These are phyloP conservation scores for Mucor velutinosus DNA, from an alignment of 371 early-diverging fungal genomes.

Conservation along the genomic window DNA sequence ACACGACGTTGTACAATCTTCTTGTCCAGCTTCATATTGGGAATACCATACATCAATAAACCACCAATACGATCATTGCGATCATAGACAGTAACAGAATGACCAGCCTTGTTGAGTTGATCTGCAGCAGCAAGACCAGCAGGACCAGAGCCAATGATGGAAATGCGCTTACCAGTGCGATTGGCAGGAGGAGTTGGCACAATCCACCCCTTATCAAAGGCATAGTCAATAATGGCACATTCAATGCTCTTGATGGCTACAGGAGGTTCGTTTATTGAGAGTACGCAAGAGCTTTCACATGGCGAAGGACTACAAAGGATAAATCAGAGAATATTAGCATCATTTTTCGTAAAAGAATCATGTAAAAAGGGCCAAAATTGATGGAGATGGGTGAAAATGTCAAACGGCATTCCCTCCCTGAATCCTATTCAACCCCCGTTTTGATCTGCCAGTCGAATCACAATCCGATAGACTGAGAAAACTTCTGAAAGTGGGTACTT, in stretches of 20 bases:
- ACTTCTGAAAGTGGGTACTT: slow-evolving; percentile 12
- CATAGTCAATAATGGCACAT: slow-evolving; percentile 94
- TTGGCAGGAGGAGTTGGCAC: slow-evolving; percentile 80
- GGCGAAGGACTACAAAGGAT: slow-evolving; percentile 76
- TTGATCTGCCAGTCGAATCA: neutral
- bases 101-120: slow-evolving; percentile 96
- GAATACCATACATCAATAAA: slow-evolving; percentile 96
- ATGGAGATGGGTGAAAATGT: neutral
- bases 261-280: slow-evolving; percentile 83
- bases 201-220: slow-evolving; percentile 96
- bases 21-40: slow-evolving; percentile 99
- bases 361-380: neutral
- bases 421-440: neutral
- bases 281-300: slow-evolving; percentile 87
- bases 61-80: slow-evolving; percentile 96
- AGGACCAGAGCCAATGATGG: slow-evolving; percentile 95
- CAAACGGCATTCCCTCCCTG: neutral
- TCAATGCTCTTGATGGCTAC: slow-evolving; percentile 97
- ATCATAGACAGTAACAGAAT: slow-evolving; percentile 93
- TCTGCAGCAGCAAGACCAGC: slow-evolving; percentile 97
- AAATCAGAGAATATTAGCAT: neutral
- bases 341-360: neutral
- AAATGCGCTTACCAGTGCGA: slow-evolving; percentile 85
- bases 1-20: slow-evolving; percentile 89
- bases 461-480: neutral